Evolutionary conservation across 495 filamentous ascomycete species (phyloP).

Genomic region (Neurospora sp.): DNA sequence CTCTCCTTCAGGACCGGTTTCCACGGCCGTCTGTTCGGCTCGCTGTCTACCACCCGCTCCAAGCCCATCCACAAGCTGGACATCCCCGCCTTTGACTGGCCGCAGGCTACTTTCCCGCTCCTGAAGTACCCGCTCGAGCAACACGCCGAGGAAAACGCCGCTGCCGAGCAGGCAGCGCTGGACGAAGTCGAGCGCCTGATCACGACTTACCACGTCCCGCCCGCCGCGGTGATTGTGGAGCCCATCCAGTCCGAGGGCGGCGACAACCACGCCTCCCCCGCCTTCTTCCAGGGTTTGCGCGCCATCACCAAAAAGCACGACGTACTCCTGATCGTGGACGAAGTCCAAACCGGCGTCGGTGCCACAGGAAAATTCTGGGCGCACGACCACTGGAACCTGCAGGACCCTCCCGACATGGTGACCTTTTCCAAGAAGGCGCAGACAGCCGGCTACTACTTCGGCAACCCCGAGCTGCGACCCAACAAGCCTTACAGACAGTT

Average conservation of each 20-base stretch:
- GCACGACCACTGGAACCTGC: conserved; percentile 91
- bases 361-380: conserved; percentile 98
- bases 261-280: conserved; percentile 93
- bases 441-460: conserved; percentile 94
- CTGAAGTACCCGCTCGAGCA: conserved; percentile 88
- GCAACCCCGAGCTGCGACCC: conserved; percentile 76
- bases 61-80: conserved; percentile 98
- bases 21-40: conserved; percentile 92
- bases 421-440: conserved; percentile 99
- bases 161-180: conserved; percentile 76
- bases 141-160: conserved; percentile 69
- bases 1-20: conserved; percentile 89
- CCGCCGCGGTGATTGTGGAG: conserved; percentile 82
- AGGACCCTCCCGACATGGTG: conserved; percentile 88
- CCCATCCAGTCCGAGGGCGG: conserved; percentile 97
- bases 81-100: conserved; percentile 98
- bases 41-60: conserved; percentile 83
- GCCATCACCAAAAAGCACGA: conserved; percentile 76
- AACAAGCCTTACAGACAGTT: conserved; percentile 99
- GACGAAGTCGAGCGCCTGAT: conserved; percentile 83
- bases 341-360: conserved; percentile 95
- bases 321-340: conserved; percentile 92
- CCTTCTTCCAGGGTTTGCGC: conserved; percentile 85
- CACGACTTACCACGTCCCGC: conserved; percentile 73
- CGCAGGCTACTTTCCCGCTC: conserved; percentile 82